Base-by-base conservation (phyloP, 306 rosid genomes). In the Ormosia semicastrata region DNA sequence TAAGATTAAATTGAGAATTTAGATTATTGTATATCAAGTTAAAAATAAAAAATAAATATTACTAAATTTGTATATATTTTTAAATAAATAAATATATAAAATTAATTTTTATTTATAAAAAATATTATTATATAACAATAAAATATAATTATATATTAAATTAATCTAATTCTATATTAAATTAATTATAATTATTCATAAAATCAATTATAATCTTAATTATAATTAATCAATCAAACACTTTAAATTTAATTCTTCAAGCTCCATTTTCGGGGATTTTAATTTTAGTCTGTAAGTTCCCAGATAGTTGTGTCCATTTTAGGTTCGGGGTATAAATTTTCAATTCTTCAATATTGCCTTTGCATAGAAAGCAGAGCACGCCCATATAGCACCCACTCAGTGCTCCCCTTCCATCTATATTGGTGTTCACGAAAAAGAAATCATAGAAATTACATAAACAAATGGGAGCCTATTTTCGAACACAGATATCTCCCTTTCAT, bases 401-500 rank as follows among this genome's bases (percentile, higher is more conserved):
- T 59, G 75, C 76, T 32, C 62, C 18, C 68, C 81, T 82, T 79
- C 68, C 73, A 47, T 75, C 78, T 73, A 67, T 87, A 88, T 88
- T 63, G 92, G 88, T 79, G 79, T 79, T 80, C 71, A 69, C 77
- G 37, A 39, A 78, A 84, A 83, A 73, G 73, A 58, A 68, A 85
- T 46, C 75, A 30, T 46, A 63, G 75, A 65, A 24, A 79, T 75
- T 65, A 37, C 65, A 64, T 79, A 80, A 74, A 83, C 76, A 73
- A 77, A 50, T 75, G 1, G 79, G 84, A 86, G 87, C 79, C 86
- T 89, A 71, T 84, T 83, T 89, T 82, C 30, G 54, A 81, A 84
- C 91, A 71, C 91, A 82, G 88, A 87, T 85, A 87, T 83, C 88
- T 88, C 83, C 88, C 91, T 80, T 84, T 92, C 92, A 89, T 91